Evolutionary conservation across 352 stramenopile genomes (phyloP).

Genomic region (Phytophthora lateralis): DNA sequence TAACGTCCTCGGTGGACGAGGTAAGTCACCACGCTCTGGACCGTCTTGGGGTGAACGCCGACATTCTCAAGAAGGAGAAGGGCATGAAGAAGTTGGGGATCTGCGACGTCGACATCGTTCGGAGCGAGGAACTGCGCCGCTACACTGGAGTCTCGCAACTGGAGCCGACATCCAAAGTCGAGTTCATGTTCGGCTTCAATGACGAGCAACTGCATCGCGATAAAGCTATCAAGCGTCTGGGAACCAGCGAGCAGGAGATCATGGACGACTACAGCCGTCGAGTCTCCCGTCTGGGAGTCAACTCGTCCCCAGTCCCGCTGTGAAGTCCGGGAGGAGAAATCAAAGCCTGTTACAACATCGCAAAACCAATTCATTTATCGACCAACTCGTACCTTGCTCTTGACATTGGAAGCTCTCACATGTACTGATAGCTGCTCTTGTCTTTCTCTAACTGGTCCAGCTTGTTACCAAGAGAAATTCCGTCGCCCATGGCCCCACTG

Average conservation of each 20-base stretch:
- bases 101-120: constrained; percentile 63
- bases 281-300: constrained; percentile 52
- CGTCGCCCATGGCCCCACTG: constrained; percentile 27
- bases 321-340: constrained; percentile 6
- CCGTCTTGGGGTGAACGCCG: constrained; percentile 60
- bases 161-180: constrained; percentile 43
- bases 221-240: constrained; percentile 61
- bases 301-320: constrained; percentile 20
- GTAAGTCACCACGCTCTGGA: constrained; percentile 58
- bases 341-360: constrained; percentile 16
- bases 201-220: constrained; percentile 63
- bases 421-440: constrained; percentile 53
- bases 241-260: constrained; percentile 67
- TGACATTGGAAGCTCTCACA: constrained; percentile 27
- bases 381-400: constrained; percentile 20
- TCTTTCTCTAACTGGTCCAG: constrained; percentile 81
- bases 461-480: constrained; percentile 64
- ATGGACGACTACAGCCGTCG: constrained; percentile 61
- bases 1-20: constrained; percentile 33
- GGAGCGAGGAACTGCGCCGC: constrained; percentile 55
- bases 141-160: constrained; percentile 51
- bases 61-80: constrained; percentile 75
- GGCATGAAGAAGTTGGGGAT: constrained; percentile 81
- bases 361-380: constrained; percentile 31
- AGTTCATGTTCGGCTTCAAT: constrained; percentile 72